Percentiles rank a stretch among this genome's conserved stretches.
Evolutionary conservation across 1,284 basidiomycete species (phyloP).

Genomic region (Pseudozyma pruni): DNA sequence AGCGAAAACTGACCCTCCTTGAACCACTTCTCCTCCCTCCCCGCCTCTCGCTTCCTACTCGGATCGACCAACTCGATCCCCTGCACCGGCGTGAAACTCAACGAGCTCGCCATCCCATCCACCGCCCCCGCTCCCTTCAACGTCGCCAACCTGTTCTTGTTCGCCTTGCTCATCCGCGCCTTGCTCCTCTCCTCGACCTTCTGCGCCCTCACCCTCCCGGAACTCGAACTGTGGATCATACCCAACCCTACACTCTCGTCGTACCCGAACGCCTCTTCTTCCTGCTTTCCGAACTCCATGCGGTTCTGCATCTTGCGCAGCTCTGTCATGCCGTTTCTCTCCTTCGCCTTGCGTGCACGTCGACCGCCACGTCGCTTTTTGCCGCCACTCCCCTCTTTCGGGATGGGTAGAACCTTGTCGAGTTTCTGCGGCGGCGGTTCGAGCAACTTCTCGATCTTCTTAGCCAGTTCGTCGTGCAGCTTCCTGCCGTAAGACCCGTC

Average conservation of each 20-base stretch:
- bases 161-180: constrained; percentile 95
- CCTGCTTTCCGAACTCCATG: constrained; percentile 93
- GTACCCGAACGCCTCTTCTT: constrained; percentile 94
- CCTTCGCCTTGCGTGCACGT: constrained; percentile 93
- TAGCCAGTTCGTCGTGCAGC: constrained; percentile 85
- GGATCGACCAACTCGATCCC: constrained; percentile 71
- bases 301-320: constrained; percentile 95
- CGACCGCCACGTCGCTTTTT: constrained; percentile 90
- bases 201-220: constrained; percentile 87
- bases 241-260: constrained; percentile 96
- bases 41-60: constrained; percentile 50
- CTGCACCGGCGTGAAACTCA: constrained; percentile 95
- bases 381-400: constrained; percentile 88
- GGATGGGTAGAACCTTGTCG: constrained; percentile 92
- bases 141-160: constrained; percentile 78
- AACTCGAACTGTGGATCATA: constrained; percentile 83
- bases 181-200: constrained; percentile 86
- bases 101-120: constrained; percentile 83
- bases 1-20: constrained; percentile 67
- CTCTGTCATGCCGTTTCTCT: constrained; percentile 95
- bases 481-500: constrained; percentile 84
- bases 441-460: constrained; percentile 87
- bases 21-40: constrained; percentile 69
- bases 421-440: constrained; percentile 95
- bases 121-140: constrained; percentile 46